phyloP scores from a whole-genome alignment of 1,284 basidiomycete species.

The Moniliophthora roreri region DNA sequence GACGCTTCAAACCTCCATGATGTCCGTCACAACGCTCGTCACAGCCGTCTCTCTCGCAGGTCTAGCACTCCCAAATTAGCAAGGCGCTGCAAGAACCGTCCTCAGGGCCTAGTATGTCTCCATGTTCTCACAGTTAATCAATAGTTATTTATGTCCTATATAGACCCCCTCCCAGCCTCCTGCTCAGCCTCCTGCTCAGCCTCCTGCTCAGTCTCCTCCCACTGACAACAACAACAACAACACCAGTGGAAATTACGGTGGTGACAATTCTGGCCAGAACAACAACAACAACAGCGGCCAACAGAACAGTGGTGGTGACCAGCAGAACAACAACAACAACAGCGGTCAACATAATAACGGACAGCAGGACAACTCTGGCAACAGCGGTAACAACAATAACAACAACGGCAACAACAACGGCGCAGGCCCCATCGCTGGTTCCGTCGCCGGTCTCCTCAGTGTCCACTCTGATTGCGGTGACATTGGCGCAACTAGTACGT shows the following conservation, averaged over 20 bases:
- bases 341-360: background rate
- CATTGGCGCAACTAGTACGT: slow-evolving; percentile 48
- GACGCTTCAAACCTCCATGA: slow-evolving; percentile 35
- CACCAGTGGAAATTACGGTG: background rate
- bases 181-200: slow-evolving; percentile 6
- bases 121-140: no score
- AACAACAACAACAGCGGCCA: no score
- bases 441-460: slow-evolving; percentile 23
- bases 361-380: background rate
- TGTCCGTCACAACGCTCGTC: slow-evolving; percentile 30
- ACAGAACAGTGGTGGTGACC: no score
- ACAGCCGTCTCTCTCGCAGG: slow-evolving; percentile 20
- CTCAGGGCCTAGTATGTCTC: background rate
- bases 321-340: background rate
- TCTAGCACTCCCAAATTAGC: background rate
- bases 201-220: background rate
- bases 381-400: background rate
- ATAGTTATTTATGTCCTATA: background rate
- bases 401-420: slow-evolving; percentile 1
- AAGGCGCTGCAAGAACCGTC: slow-evolving; percentile 27
- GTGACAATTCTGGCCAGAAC: background rate
- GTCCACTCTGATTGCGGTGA: slow-evolving; percentile 37
- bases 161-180: slow-evolving; percentile 5
- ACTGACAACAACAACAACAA: background rate
- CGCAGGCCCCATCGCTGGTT: background rate